Evolutionary conservation across 257 asterid genomes (phyloP).

Genomic region (Solanum sitiens): DNA sequence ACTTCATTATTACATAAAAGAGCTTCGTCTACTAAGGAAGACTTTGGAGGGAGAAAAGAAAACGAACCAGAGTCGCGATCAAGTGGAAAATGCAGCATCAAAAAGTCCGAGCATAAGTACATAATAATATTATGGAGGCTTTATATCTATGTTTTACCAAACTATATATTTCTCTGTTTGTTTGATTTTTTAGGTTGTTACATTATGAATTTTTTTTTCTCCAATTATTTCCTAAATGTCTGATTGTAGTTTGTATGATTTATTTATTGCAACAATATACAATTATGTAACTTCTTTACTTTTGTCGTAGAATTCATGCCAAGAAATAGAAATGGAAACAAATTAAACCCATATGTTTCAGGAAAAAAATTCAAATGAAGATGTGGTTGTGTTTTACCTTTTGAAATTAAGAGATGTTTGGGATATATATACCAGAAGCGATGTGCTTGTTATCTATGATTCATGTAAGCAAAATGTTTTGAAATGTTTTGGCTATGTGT

Average conservation of each 20-base stretch:
- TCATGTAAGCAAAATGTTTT: background rate
- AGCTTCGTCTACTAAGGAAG: slow-evolving; percentile 9
- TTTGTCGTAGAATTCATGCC: background rate
- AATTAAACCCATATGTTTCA: background rate
- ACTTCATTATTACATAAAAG: slow-evolving; percentile 18
- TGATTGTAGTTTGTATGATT: background rate
- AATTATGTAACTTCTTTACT: background rate
- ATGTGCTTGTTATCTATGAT: background rate
- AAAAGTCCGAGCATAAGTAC: background rate
- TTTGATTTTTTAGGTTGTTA: background rate
- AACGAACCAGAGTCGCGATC: background rate
- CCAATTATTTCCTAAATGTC: background rate
- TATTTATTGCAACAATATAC: background rate
- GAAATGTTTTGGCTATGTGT: background rate
- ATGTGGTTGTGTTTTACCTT: background rate
- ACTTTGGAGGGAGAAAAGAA: slow-evolving; percentile 8
- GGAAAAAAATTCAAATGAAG: background rate
- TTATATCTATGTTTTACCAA: background rate
- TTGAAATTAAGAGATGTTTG: background rate
- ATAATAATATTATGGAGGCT: background rate
- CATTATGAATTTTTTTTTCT: background rate
- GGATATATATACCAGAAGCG: background rate
- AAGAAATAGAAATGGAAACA: background rate
- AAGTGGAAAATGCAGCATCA: background rate
- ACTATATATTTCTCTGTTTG: background rate